These are phyloP conservation scores for Chaetomium sp. DNA, from an alignment of 2,329 filamentous ascomycete species.

Conservation along the genomic window DNA sequence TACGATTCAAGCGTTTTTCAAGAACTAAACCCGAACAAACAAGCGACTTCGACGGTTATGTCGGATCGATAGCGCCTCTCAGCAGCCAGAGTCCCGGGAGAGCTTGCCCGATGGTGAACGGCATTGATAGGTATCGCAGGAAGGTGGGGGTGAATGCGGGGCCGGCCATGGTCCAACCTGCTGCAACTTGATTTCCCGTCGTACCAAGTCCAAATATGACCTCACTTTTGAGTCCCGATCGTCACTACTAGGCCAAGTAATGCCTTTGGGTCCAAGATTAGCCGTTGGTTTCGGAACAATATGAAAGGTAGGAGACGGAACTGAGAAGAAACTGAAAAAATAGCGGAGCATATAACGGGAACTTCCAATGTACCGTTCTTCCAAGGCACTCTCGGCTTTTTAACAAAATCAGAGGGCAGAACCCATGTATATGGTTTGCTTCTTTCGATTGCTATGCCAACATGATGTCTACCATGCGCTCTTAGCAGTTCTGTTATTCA, in stretches of 20 bases:
- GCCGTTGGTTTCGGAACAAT: background rate
- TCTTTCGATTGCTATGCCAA: background rate
- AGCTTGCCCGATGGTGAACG: conserved; percentile 22
- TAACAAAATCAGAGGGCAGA: background rate
- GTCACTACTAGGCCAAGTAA: background rate
- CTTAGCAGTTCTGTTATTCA: background rate
- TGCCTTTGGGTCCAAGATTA: background rate
- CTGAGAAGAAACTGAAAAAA: background rate
- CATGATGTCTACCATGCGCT: background rate
- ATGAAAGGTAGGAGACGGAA: background rate
- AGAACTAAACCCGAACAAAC: background rate
- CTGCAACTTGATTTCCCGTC: background rate
- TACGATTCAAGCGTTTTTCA: background rate
- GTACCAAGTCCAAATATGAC: conserved; percentile 10
- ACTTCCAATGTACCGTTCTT: too few species aligned
- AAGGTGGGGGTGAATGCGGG: conserved; percentile 18
- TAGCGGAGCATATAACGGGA: background rate
- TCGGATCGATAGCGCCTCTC: background rate
- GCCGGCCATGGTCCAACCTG: background rate
- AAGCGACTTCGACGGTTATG: background rate
- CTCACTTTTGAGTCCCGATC: conserved; percentile 20
- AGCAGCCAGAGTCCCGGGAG: conserved; percentile 14
- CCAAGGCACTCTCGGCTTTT: background rate
- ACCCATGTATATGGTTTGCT: background rate
- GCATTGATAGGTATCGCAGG: conserved; percentile 16